Evolutionary conservation across 805 yeast genomes (phyloP).

Genomic region (Saturnispora sanitii): DNA sequence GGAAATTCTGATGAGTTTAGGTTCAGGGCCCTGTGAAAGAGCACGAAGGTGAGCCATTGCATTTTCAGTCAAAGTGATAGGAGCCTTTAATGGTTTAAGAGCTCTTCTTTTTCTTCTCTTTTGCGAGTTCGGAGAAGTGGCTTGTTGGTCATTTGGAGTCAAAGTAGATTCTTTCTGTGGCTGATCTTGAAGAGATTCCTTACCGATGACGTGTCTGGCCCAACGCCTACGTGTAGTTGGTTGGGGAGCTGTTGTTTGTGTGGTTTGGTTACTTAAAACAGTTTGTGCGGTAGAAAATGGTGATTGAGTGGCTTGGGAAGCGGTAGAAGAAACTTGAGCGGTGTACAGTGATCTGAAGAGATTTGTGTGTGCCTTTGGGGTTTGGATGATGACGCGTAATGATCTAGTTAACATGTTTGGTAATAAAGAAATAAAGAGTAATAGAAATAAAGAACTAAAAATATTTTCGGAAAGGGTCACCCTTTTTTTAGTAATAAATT

Average conservation of each 20-base stretch:
- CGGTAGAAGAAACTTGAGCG: not conserved
- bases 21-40: slow-evolving; percentile 70
- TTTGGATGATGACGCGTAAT: not conserved
- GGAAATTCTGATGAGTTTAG: slow-evolving; percentile 82
- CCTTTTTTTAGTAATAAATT: not conserved
- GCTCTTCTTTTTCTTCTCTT: slow-evolving; percentile 40
- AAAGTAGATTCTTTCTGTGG: slow-evolving; percentile 4
- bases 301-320: slow-evolving; percentile 1
- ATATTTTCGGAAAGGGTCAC: not conserved
- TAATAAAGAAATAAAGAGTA: not conserved
- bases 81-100: slow-evolving; percentile 81
- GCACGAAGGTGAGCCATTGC: slow-evolving; percentile 66
- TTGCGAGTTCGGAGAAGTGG: slow-evolving; percentile 11
- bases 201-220: slow-evolving; percentile 25
- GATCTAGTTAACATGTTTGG: slow-evolving; percentile 2
- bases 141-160: slow-evolving; percentile 2
- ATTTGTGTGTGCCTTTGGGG: not conserved
- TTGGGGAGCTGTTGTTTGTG: not conserved
- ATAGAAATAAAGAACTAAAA: not conserved
- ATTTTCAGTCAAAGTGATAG: slow-evolving; percentile 65
- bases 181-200: slow-evolving; percentile 1
- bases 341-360: slow-evolving; percentile 4
- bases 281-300: slow-evolving; percentile 7
- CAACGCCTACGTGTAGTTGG: slow-evolving; percentile 17
- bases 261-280: too few species aligned